These are phyloP conservation scores for Tanacetum coccineum DNA, from an alignment of 129 eudicot species.

Conservation along the genomic window DNA sequence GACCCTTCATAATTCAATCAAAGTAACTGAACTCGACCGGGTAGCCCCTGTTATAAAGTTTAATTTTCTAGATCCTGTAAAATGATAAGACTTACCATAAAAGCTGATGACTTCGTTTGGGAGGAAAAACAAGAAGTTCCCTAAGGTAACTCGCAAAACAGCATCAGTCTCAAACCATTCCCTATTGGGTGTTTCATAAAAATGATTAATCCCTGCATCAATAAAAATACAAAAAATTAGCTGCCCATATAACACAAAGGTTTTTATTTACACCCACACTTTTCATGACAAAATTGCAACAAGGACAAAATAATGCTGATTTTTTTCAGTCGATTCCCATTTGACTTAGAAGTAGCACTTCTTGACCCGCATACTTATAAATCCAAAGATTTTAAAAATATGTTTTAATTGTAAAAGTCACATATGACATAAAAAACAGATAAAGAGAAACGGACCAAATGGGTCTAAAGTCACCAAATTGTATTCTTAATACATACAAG, in stretches of 20 bases:
- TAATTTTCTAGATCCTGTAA: no score
- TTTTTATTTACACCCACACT: not conserved
- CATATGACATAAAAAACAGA: not conserved
- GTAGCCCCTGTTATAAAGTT: no score
- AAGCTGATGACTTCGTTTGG: constrained; percentile 87
- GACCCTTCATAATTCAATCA: no score
- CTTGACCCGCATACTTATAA: not conserved
- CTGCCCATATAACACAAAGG: not conserved
- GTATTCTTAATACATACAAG: not conserved
- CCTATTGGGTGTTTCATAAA: constrained; percentile 77
- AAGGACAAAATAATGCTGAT: constrained; percentile 5
- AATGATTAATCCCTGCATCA: constrained; percentile 93
- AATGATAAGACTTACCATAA: constrained; percentile 58
- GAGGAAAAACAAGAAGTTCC: constrained; percentile 89
- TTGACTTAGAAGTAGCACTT: constrained; percentile 6
- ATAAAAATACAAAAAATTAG: not conserved
- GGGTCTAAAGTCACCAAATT: not conserved
- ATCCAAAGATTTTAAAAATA: not conserved
- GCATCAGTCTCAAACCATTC: constrained; percentile 99
- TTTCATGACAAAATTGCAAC: constrained; percentile 5
- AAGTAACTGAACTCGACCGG: no score
- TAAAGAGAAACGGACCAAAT: not conserved
- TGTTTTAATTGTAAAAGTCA: not conserved
- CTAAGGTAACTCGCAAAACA: constrained; percentile 96
- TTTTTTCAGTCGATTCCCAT: not conserved